Percentiles rank a stretch among this genome's conserved stretches.
phyloP scores from a whole-genome alignment of 129 eudicot genomes.

The Pittosporum tobira region DNA sequence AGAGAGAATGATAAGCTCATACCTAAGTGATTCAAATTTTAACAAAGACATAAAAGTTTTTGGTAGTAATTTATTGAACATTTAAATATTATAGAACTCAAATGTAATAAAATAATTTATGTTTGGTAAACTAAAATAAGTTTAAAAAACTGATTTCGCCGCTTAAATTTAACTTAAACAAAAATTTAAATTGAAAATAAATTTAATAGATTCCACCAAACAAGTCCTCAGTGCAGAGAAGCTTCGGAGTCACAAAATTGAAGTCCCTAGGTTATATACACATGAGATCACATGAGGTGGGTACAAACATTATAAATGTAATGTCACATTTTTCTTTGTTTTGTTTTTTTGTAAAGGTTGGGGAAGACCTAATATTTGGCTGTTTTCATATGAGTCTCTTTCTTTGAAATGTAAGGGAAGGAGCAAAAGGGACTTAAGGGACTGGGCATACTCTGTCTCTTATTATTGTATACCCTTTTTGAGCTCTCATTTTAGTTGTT shows the following conservation, averaged over 20 bases:
- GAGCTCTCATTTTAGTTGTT: not conserved
- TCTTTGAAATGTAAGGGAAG: not conserved
- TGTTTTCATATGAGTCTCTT: not conserved
- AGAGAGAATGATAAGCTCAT: too few species aligned
- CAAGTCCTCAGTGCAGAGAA: too few species aligned
- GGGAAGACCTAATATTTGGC: slow-evolving; percentile 11
- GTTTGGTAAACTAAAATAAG: too few species aligned
- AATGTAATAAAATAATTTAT: too few species aligned
- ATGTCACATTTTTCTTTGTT: not conserved
- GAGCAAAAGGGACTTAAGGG: not conserved
- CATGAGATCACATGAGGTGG: not conserved
- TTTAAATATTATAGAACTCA: too few species aligned
- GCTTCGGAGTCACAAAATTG: not conserved
- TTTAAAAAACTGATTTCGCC: too few species aligned
- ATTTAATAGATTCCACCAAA: too few species aligned
- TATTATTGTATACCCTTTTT: not conserved
- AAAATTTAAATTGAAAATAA: too few species aligned
- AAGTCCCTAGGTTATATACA: not conserved
- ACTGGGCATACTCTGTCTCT: slow-evolving; percentile 10
- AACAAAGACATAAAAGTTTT: too few species aligned
- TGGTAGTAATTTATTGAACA: too few species aligned
- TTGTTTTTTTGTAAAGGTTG: not conserved
- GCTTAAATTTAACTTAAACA: too few species aligned
- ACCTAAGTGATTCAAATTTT: too few species aligned
- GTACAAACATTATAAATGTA: not conserved